Evolutionary conservation across 768 basidiomycete genomes (phyloP), one percentile per base, ranked within the genome.

Genomic region (Boletus reticuloceps): DNA sequence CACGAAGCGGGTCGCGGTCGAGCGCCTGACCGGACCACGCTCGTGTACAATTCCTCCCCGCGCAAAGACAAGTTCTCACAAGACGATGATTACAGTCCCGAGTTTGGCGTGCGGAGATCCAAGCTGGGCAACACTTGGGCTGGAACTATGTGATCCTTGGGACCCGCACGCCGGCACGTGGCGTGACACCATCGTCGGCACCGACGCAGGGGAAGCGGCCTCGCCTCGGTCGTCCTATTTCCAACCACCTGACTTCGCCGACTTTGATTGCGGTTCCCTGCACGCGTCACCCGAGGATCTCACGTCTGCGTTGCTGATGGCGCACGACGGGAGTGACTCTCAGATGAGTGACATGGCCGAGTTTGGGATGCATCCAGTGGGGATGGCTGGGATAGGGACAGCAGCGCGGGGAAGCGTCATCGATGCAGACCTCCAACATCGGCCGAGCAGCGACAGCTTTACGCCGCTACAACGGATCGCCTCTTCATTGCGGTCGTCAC

Each of bases 351-450:
- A 63, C n/a, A 5, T 27, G 22, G 61, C 48, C 1, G 69, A 70
- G 51, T 68, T 64, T 39, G 71, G 55, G 19, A 27, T 59, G 56
- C 19, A 14, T 5, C 47, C 52, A 2, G 39, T 40, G 52, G 72
- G 76, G 19, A 79, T 81, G 80, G 74, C 75, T 11, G 79, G 79
- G 10, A 58, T 81, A 10, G 79, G 79, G 13, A 80, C 79, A 2
- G 73, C 71, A 6, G 70, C 69, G 31, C 61, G 76, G 4, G 65
- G 73, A 25, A 69, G 74, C 55, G 40, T 60, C 39, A 60, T 72
- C 46, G 61, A 62, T 48, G 5, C 50, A 5, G 56, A 42, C 19
- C 16, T 63, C 4, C 57, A 52, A 8, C 31, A 29, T 42, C 59
- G 60, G n/a, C 36, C 47, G 50, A 61, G 63, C 13, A 56, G 29